Conservation (phyloP, 139 green algal genomes). For the Chlamydomonas eustigma region DNA sequence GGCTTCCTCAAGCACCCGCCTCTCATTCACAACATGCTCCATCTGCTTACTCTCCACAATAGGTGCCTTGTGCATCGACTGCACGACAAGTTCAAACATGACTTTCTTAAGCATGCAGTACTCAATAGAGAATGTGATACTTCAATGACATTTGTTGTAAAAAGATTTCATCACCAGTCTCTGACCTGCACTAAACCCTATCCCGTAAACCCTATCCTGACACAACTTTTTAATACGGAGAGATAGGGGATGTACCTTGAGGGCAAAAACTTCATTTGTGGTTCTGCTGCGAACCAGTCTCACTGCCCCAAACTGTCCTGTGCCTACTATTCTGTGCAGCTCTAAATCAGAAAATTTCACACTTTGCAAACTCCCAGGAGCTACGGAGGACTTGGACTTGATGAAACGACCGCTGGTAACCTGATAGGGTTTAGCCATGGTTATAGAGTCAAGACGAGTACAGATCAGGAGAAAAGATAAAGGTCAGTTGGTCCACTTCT, state of each 20-base stretch:
- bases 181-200: too few species aligned
- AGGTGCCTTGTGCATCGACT: conserved; percentile 72
- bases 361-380: background rate
- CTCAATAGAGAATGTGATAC: background rate
- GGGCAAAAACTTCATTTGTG: conserved; percentile 61
- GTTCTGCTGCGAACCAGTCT: conserved; percentile 60
- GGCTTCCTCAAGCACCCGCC: conserved; percentile 51
- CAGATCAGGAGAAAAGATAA: background rate
- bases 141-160: too few species aligned
- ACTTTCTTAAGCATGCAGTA: too few species aligned
- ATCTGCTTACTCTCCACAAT: conserved; percentile 73
- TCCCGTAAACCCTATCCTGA: too few species aligned
- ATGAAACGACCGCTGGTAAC: background rate
- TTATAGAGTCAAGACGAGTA: too few species aligned
- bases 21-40: conserved; percentile 74
- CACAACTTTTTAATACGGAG: too few species aligned
- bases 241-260: too few species aligned
- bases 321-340: conserved; percentile 64
- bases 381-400: background rate
- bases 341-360: conserved; percentile 47
- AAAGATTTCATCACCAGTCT: too few species aligned
- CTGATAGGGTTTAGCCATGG: too few species aligned
- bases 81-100: too few species aligned
- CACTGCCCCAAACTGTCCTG: conserved; percentile 70
- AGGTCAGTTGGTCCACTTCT: too few species aligned